Evolutionary conservation across 768 basidiomycete species (phyloP), one percentile per base, ranked within the genome.

Genomic region (Boletellus ananiceps): DNA sequence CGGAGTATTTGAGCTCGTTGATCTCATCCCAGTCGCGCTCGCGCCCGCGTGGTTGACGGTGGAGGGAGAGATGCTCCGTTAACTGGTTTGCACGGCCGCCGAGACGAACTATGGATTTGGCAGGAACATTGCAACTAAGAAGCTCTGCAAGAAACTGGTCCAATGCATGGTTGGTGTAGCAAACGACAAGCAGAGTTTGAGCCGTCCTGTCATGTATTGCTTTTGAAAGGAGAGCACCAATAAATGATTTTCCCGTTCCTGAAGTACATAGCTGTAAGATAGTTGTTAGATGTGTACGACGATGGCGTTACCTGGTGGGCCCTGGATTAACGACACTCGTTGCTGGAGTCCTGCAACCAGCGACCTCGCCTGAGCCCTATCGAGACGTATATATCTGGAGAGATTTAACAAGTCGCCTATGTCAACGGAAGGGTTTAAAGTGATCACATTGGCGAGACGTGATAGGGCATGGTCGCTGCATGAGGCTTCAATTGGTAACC

Each of bases 241-340:
- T 79, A 56, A 85, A 85, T 0, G 83, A 84, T 55, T 86, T 87
- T 0, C 85, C 84, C 0, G 85, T 87, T 1, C 85, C 84, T 86
- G 11, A 11, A 29, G 18, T 2, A 6, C n/a, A n/a, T n/a, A n/a
- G 3, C 3, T 11, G 29, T 29, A 7, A 29, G 11, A 29, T 11
- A 29, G 3, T 29, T 11, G 8, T 9, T 29, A 9, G 2, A 29
- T 25, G 29, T 6, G 29, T 29, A 29, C 2, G 29, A 8, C 7
- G 29, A 11, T 9, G 29, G 29, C 1, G 29, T 29, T 6, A 84
- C 84, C 85, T 23, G 84, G 84, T 0, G 85, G 85, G 0, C 85
- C 85, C 66, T 86, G 85, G 6, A 87, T 82, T 5, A 86, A 58
- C 0, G 82, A 78, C 0, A 87, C 68, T 4, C 61, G 67, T 47